These are phyloP conservation scores for Gleditsia sinensis DNA, from an alignment of 306 rosid species.

Conservation along the genomic window DNA sequence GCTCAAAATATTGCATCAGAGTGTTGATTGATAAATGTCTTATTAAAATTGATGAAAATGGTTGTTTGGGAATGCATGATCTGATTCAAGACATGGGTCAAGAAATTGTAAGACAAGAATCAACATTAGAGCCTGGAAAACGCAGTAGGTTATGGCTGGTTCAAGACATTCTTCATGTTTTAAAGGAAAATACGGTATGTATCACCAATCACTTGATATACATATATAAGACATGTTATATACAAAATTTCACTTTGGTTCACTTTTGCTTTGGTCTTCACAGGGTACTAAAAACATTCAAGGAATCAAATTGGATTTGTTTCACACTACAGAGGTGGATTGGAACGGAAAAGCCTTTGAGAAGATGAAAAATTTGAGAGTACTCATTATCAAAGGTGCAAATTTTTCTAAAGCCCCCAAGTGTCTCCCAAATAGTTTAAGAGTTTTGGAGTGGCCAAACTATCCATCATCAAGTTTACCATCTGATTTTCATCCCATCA, in stretches of 20 bases:
- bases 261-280: too few relatives aligned
- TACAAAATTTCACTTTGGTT: background rate
- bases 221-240: too few relatives aligned
- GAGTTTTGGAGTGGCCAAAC: background rate
- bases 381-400: constrained; percentile 1
- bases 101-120: too few relatives aligned
- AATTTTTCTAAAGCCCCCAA: background rate
- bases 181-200: too few relatives aligned
- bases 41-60: background rate
- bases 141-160: background rate
- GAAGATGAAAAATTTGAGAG: constrained; percentile 23
- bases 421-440: background rate
- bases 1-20: too few relatives aligned
- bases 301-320: background rate
- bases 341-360: background rate
- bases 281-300: too few relatives aligned
- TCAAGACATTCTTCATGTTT: background rate
- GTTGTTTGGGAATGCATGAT: background rate
- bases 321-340: background rate
- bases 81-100: background rate
- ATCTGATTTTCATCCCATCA: background rate
- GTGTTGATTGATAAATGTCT: constrained; percentile 25
- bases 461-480: constrained; percentile 2
- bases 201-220: too few relatives aligned
- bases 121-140: background rate